These are phyloP conservation scores for Oehlia diaphana DNA, from an alignment of 192 early-diverging fungal genomes.

Conservation along the genomic window DNA sequence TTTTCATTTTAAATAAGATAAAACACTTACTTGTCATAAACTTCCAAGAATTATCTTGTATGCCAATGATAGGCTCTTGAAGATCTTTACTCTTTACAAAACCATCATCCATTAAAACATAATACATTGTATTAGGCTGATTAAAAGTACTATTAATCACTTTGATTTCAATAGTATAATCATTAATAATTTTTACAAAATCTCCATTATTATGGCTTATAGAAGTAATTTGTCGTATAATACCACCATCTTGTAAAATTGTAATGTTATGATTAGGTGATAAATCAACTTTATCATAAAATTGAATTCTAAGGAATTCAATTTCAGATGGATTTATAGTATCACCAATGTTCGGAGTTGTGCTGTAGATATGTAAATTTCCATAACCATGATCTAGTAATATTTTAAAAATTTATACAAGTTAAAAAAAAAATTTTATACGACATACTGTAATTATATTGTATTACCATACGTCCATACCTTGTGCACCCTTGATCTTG, in stretches of 20 bases:
- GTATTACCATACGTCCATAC: neutral
- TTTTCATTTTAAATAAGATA: neutral
- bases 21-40: neutral
- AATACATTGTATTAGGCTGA: neutral
- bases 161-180: neutral
- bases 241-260: constrained; percentile 14
- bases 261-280: neutral
- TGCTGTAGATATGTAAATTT: neutral
- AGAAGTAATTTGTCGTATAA: neutral
- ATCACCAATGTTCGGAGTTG: neutral
- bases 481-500: neutral
- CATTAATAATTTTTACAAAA: neutral
- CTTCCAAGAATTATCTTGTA: neutral
- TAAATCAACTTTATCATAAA: neutral
- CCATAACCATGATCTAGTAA: neutral
- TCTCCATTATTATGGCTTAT: too few relatives aligned
- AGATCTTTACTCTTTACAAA: neutral
- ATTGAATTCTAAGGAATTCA: neutral
- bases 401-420: too few relatives aligned
- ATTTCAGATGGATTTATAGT: neutral
- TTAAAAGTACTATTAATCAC: constrained; percentile 4
- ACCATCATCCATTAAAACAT: constrained; percentile 7
- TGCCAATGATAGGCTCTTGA: neutral
- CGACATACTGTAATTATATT: too few relatives aligned
- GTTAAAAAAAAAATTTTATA: too few relatives aligned